Conservation (phyloP, 176 grass and related monocot species). For the Rhynchospora tenuis region DNA sequence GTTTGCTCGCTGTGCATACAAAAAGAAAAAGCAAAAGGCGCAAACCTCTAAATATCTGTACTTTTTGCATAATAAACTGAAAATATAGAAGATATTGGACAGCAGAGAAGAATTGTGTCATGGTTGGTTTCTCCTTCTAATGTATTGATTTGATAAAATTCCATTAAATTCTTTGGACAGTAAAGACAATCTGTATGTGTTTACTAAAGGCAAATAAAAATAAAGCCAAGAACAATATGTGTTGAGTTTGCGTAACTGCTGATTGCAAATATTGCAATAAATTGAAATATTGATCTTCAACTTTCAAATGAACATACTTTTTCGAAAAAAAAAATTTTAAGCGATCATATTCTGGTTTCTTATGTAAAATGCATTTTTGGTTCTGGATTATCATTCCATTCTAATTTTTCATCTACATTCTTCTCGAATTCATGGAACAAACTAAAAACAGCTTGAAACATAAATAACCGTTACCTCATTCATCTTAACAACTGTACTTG, state of each 20-base stretch:
- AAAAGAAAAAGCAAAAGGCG: background rate
- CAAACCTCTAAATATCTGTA: background rate
- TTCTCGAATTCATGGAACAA: background rate
- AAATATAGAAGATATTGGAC: background rate
- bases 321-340: no score
- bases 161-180: background rate
- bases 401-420: background rate
- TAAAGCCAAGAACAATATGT: background rate
- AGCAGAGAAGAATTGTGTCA: background rate
- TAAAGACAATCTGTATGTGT: background rate
- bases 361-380: background rate
- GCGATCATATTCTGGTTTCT: background rate
- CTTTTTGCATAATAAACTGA: background rate
- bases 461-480: background rate
- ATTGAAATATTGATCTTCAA: background rate
- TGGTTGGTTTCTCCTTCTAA: background rate
- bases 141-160: background rate
- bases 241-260: background rate
- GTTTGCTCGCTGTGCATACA: background rate
- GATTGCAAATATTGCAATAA: background rate
- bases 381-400: background rate
- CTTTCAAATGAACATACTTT: no score
- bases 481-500: slow-evolving; percentile 8
- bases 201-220: background rate
- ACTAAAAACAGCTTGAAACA: background rate